Base-by-base conservation (phyloP, 768 basidiomycete genomes). In the Mycena pura region DNA sequence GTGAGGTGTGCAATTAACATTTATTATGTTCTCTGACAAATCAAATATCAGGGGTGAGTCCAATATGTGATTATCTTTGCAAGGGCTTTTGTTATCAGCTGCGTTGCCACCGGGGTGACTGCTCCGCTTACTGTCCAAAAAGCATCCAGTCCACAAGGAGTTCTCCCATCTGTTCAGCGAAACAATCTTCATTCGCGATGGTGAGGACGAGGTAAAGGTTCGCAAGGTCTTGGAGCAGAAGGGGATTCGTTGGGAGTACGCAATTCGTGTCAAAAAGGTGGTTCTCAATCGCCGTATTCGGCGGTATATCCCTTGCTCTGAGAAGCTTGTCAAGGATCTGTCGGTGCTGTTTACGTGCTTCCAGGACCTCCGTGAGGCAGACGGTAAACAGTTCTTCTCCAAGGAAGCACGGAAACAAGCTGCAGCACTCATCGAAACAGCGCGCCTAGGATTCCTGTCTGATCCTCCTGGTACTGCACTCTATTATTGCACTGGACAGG, bases 131-230 rank as follows among this genome's bases (percentile, higher is more conserved):
- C 46, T 62, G 4, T 48, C 53, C 19, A 62, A 62, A 38, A 54
- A 53, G 11, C 61, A 62, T 27, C 41, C 61, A 2, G 61, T 48
- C 3, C 57, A 38, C 48, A 57, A 62, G 22, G 55, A 44, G 22
- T 62, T 62, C 32, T n/a, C 61, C 1, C 61, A 54, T 32, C 24
- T 49, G 25, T 62, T 62, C 39, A 39, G 43, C 17, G 44, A 50
- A 48, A 51, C 40, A 0, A 57, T 60, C 19, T 59, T 65, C n/a
- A 49, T 65, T 39, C 54, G 54, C 9, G 63, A 60, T n/a, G 25
- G n/a, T 13, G 34, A 40, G n/a, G 63, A 65, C 40, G 47, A 52
- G 25, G 38, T 25, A 0, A 43, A 47, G 5, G 63, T 65, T 4
- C 47, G 55, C 5, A 41, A 41, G 25, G 27, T 61, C 15, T 54